These are phyloP conservation scores for Capronia americana DNA, from an alignment of 2,329 filamentous ascomycete species.

Conservation along the genomic window DNA sequence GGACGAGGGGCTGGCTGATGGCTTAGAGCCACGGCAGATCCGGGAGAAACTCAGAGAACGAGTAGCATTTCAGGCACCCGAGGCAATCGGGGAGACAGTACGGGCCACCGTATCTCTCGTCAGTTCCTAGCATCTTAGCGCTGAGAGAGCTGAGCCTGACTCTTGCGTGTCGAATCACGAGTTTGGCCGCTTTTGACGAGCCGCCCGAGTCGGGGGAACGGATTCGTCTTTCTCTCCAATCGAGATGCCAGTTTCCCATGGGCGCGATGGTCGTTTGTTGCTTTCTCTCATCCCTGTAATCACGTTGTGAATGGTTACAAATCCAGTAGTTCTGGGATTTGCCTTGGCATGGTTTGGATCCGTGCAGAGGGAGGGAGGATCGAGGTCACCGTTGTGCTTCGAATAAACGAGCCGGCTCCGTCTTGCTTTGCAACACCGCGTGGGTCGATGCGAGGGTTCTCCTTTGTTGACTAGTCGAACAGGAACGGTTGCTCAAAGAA, in stretches of 20 bases:
- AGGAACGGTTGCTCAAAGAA: not conserved
- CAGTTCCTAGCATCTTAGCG: not conserved
- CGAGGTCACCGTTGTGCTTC: not conserved
- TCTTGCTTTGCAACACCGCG: not conserved
- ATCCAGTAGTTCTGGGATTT: not conserved
- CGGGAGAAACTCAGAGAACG: not conserved
- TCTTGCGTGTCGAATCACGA: not conserved
- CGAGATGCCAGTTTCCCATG: not conserved
- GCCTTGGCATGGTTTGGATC: not conserved
- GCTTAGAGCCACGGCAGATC: not conserved
- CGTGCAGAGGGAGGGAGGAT: not conserved
- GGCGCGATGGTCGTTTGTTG: not conserved
- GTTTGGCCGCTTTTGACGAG: not conserved
- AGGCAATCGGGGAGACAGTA: not conserved
- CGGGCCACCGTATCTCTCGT: not conserved
- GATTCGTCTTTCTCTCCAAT: not conserved
- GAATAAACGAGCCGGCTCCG: not conserved
- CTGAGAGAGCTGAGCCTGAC: not conserved
- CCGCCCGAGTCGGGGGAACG: not conserved
- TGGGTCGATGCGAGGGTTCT: not conserved
- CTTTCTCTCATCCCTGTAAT: not conserved
- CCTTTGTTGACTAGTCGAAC: not conserved
- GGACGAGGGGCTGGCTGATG: not conserved
- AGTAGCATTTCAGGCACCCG: not conserved
- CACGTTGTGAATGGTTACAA: not conserved